Evolutionary conservation across 2,329 filamentous ascomycete genomes (phyloP).

Genomic region (Ilyonectria robusta): DNA sequence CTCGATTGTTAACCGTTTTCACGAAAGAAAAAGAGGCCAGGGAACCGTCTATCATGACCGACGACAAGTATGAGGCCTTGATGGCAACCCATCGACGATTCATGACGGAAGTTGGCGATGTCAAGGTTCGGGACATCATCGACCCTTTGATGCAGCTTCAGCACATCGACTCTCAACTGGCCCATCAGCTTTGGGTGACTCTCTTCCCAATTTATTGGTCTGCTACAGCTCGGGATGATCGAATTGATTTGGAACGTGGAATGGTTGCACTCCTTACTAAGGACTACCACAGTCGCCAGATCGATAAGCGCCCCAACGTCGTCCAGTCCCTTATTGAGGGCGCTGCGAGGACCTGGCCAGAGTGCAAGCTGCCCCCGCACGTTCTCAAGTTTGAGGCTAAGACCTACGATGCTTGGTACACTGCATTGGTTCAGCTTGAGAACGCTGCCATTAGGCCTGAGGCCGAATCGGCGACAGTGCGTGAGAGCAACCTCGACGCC

Average conservation of each 20-base stretch:
- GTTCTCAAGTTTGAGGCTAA: slow-evolving; percentile 95
- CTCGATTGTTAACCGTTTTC: slow-evolving; percentile 80
- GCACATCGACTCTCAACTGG: slow-evolving; percentile 85
- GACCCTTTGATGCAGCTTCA: slow-evolving; percentile 94
- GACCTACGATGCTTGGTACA: slow-evolving; percentile 98
- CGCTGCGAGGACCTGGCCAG: slow-evolving; percentile 85
- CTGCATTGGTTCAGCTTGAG: slow-evolving; percentile 91
- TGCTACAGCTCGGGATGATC: slow-evolving; percentile 87
- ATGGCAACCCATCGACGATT: slow-evolving; percentile 87
- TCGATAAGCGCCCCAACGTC: slow-evolving; percentile 96
- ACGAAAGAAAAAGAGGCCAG: slow-evolving; percentile 81
- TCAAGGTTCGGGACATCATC: slow-evolving; percentile 89
- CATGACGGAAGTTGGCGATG: slow-evolving; percentile 84
- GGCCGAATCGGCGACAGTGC: slow-evolving; percentile 85
- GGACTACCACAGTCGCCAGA: slow-evolving; percentile 94
- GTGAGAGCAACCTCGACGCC: slow-evolving; percentile 96
- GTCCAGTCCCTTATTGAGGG: slow-evolving; percentile 93
- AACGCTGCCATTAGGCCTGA: slow-evolving; percentile 88
- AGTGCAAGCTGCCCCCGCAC: slow-evolving; percentile 94
- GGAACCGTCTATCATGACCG: slow-evolving; percentile 78
- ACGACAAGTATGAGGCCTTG: slow-evolving; percentile 86
- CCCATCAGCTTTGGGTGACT: slow-evolving; percentile 90
- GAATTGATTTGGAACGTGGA: slow-evolving; percentile 89
- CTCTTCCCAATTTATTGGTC: slow-evolving; percentile 97
- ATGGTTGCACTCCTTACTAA: slow-evolving; percentile 93